Base-by-base conservation (phyloP, 176 grass and related monocot genomes). In the Canna indica region DNA sequence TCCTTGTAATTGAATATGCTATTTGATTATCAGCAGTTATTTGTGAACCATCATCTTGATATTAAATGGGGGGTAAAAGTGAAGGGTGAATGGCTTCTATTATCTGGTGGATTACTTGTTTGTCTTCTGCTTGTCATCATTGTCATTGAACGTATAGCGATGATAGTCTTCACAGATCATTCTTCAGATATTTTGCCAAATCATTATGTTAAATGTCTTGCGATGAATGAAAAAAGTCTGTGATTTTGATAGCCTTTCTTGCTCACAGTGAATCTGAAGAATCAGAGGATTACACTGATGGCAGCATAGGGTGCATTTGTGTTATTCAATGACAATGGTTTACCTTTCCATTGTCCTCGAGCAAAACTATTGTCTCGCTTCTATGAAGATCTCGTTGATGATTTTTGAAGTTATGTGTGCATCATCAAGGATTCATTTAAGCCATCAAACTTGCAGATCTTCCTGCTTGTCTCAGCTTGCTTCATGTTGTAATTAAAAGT, bases 261-360 rank as follows among this genome's bases (percentile, higher is more conserved):
- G 11, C 27, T 70, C 7, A 10, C 15, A 70, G 68, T 48, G 68
- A 70, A 33, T 50, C 68, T 30, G 68, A 47, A 29, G 68, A 70
- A 12, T 24, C 64, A 48, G 68, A 70, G 2, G 68, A 70, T 32
- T 46, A 70, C 45, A 70, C 28, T 31, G 45, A n/a, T 48, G 44
- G 41, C 42, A 33, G 47, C 41, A 11, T 11, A 11, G 15, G 35
- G 22, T 70, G 44, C 68, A 18, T 48, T 50, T 70, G 68, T 20
- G 68, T 22, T 5, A 70, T 70, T 48, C 68, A 70, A 31, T 70
- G 68, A 70, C 27, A 47, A 47, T 11, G 2, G 30, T 29, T 70
- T 45, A 26, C 24, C 26, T 69, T 1, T 46, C 34, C 13, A 28
- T 0, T 5, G 36, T 66, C 35, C 8, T 66, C 7, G 17, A 30